These are phyloP conservation scores for Lindgomyces ingoldianus DNA, from an alignment of 495 filamentous ascomycete genomes.

Conservation along the genomic window DNA sequence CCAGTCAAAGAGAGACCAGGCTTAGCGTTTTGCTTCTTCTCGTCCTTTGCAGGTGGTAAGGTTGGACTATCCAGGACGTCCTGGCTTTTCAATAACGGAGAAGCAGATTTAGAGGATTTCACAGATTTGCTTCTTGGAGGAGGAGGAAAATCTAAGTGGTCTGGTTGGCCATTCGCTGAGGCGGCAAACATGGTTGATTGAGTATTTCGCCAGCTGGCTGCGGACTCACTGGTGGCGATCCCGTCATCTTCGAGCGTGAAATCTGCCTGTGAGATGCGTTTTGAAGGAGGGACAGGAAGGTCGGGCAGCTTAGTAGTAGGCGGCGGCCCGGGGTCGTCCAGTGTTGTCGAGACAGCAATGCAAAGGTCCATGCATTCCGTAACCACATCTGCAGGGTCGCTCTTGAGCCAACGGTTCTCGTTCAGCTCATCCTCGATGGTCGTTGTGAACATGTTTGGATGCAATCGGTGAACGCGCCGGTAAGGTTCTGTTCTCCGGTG, in stretches of 20 bases:
- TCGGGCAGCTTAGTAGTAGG: constrained; percentile 42
- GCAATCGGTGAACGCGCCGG: constrained; percentile 65
- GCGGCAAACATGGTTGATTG: constrained; percentile 51
- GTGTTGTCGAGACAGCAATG: constrained; percentile 42
- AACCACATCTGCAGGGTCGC: constrained; percentile 70
- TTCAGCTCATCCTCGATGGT: constrained; percentile 71
- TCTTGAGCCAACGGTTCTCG: constrained; percentile 71
- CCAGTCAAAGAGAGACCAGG: constrained; percentile 1
- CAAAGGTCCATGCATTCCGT: constrained; percentile 64
- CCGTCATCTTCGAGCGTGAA: constrained; percentile 42
- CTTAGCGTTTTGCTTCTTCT: constrained; percentile 16
- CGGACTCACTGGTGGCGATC: constrained; percentile 24
- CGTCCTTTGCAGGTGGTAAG: constrained; percentile 46
- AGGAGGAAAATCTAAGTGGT: constrained; percentile 18
- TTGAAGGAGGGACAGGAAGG: constrained; percentile 43
- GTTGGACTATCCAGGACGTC: constrained; percentile 60
- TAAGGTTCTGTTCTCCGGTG: constrained; percentile 66
- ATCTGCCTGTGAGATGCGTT: constrained; percentile 44
- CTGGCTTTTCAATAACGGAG: constrained; percentile 28
- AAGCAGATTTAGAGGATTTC: constrained; percentile 30
- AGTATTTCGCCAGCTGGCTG: constrained; percentile 50
- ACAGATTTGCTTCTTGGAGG: constrained; percentile 32
- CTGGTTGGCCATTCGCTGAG: constrained; percentile 28
- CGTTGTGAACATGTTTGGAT: constrained; percentile 71
- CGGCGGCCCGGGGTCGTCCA: constrained; percentile 42